A percentile compares a stretch with the other conserved stretches of the same genome.
phyloP scores from a whole-genome alignment of 1,139 yeast genomes.

The Diutina pseudorugosa region DNA sequence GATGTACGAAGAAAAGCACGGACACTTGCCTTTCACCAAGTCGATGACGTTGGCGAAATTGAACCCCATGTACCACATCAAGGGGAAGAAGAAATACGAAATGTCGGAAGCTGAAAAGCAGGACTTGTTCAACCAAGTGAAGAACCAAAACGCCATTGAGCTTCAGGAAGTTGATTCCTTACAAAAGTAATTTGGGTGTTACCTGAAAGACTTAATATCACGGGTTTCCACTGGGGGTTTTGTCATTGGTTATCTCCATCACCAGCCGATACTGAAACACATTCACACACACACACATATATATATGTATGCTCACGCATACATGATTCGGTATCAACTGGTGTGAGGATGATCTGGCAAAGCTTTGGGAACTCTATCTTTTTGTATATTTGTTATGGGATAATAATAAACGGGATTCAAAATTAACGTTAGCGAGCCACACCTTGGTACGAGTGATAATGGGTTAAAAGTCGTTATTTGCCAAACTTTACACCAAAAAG shows the following conservation, averaged over 20 bases:
- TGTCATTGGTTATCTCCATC: not conserved
- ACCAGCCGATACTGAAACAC: not conserved
- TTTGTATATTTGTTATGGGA: not conserved
- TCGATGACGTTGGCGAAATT: constrained; percentile 38
- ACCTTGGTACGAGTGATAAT: too few species aligned
- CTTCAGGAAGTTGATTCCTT: constrained; percentile 10
- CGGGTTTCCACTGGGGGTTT: not conserved
- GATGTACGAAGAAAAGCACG: constrained; percentile 59
- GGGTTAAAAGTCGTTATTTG: too few species aligned
- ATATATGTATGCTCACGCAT: too few species aligned
- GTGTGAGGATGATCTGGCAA: not conserved
- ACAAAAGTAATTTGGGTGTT: not conserved
- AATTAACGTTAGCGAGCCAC: too few species aligned
- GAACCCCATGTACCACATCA: constrained; percentile 64
- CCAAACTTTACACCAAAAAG: too few species aligned
- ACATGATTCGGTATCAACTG: not conserved
- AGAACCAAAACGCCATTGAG: constrained; percentile 14
- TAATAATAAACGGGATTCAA: constrained; percentile 3
- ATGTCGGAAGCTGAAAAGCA: constrained; percentile 40
- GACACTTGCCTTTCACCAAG: constrained; percentile 51
- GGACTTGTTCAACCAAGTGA: constrained; percentile 36
- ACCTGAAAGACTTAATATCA: not conserved
- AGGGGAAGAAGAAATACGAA: constrained; percentile 53
- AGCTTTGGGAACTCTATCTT: not conserved
- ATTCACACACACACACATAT: constrained; percentile 4